These are phyloP conservation scores for Ophiocordyceps unilateralis DNA, from an alignment of 2,329 filamentous ascomycete species.

Conservation along the genomic window DNA sequence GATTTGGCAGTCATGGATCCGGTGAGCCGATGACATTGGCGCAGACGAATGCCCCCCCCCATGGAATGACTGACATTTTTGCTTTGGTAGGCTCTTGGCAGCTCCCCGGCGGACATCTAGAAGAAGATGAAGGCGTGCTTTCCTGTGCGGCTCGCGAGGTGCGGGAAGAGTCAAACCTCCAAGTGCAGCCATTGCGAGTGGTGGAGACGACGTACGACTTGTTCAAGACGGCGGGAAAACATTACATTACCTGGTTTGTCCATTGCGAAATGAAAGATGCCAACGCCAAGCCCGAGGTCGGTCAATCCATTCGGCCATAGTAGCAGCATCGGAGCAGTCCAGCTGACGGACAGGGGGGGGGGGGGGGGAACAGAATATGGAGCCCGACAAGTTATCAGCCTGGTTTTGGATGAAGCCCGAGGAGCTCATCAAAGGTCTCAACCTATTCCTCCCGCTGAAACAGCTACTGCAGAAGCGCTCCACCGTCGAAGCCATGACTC, in stretches of 20 bases:
- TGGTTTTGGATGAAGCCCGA: slow-evolving; percentile 33
- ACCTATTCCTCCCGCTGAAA: slow-evolving; percentile 16
- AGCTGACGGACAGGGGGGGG: too few species aligned
- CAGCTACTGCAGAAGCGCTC: slow-evolving; percentile 11
- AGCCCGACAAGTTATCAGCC: slow-evolving; percentile 31
- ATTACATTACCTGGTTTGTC: slow-evolving; percentile 63
- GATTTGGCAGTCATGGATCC: slow-evolving; percentile 29
- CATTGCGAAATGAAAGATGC: slow-evolving; percentile 30
- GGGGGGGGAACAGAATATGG: too few species aligned
- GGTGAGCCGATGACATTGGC: slow-evolving; percentile 15
- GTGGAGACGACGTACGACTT: slow-evolving; percentile 50
- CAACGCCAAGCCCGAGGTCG: slow-evolving; percentile 33
- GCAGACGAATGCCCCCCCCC: too few species aligned
- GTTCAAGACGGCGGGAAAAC: slow-evolving; percentile 40
- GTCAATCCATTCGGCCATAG: slow-evolving; percentile 9
- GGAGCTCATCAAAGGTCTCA: slow-evolving; percentile 17
- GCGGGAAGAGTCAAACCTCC: slow-evolving; percentile 52
- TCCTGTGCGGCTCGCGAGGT: slow-evolving; percentile 49
- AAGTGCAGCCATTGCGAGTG: slow-evolving; percentile 32
- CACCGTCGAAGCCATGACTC: slow-evolving; percentile 6
- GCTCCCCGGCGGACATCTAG: slow-evolving; percentile 61
- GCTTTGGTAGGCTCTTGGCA: slow-evolving; percentile 44
- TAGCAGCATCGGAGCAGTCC: too few species aligned
- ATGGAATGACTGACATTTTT: too few species aligned
- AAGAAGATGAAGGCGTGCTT: slow-evolving; percentile 45